Percentiles rank a stretch among this genome's conserved stretches.
These are phyloP conservation scores for Cladosporium colombiae DNA, from an alignment of 2,329 filamentous ascomycete species.

Conservation along the genomic window DNA sequence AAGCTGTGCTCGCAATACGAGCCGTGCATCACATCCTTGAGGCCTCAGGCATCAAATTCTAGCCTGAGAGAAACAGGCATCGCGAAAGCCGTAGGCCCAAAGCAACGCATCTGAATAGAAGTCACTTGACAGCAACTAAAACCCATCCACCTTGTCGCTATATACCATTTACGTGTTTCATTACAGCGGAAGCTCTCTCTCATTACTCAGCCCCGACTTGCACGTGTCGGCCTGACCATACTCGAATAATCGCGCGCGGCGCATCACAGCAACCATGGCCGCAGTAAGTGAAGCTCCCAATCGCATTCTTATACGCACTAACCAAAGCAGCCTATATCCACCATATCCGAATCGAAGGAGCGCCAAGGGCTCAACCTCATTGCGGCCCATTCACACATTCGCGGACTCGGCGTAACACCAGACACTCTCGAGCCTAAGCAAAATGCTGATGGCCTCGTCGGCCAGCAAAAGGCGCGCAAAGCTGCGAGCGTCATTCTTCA, in stretches of 20 bases:
- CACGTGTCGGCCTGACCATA: neutral
- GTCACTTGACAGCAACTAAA: neutral
- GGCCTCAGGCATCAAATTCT: neutral
- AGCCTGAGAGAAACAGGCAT: neutral
- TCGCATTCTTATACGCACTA: neutral
- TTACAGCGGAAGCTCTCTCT: neutral
- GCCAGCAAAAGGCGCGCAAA: conserved; percentile 94
- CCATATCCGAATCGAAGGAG: conserved; percentile 93
- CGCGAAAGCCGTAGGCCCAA: neutral
- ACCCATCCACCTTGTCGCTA: neutral
- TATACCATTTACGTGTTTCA: neutral
- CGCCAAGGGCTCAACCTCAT: conserved; percentile 95
- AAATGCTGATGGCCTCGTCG: conserved; percentile 88
- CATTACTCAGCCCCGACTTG: neutral
- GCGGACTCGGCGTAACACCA: conserved; percentile 87
- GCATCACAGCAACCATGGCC: conserved; percentile 17
- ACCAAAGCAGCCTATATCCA: conserved; percentile 63
- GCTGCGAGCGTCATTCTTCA: conserved; percentile 93
- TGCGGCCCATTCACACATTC: conserved; percentile 96
- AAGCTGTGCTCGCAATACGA: neutral
- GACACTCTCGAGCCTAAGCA: conserved; percentile 85
- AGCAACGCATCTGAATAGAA: neutral
- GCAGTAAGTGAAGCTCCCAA: conserved; percentile 16
- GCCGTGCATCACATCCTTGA: neutral
- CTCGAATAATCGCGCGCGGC: conserved; percentile 5